Percentiles rank a stretch among this genome's conserved stretches.
phyloP scores from a whole-genome alignment of 23 red algal species.

The Gracilaria vermiculophylla region DNA sequence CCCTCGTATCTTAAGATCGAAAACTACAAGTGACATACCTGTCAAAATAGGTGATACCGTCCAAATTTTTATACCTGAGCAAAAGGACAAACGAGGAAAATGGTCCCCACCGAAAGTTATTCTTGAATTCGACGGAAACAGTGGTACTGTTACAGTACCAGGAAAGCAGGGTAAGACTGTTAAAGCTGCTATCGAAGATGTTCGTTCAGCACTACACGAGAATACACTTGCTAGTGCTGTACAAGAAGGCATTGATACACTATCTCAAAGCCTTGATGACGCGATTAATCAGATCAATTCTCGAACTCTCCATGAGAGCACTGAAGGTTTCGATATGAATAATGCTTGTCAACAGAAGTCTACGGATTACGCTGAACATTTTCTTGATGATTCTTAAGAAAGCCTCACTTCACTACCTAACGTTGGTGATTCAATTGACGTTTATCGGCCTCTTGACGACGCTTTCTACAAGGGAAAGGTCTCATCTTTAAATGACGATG shows the following conservation, averaged over 20 bases:
- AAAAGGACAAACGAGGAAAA: slow-evolving; percentile 17
- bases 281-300: neutral
- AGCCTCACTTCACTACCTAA: no score
- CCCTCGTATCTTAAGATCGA: slow-evolving; percentile 16
- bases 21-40: neutral
- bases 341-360: no score
- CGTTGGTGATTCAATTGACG: no score
- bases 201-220: neutral
- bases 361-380: no score
- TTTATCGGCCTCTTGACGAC: no score
- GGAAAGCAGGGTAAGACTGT: neutral
- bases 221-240: neutral
- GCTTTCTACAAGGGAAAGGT: no score
- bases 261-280: neutral
- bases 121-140: neutral
- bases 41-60: neutral
- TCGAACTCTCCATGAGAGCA: neutral
- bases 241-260: neutral
- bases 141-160: neutral
- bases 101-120: neutral
- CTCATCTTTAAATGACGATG: no score
- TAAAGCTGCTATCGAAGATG: slow-evolving; percentile 22
- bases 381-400: no score
- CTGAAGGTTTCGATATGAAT: neutral
- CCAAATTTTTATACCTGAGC: neutral